Percentiles rank a stretch among this genome's conserved stretches.
Conservation (phyloP, 495 filamentous ascomycete genomes). For the Penicillium steckii region DNA sequence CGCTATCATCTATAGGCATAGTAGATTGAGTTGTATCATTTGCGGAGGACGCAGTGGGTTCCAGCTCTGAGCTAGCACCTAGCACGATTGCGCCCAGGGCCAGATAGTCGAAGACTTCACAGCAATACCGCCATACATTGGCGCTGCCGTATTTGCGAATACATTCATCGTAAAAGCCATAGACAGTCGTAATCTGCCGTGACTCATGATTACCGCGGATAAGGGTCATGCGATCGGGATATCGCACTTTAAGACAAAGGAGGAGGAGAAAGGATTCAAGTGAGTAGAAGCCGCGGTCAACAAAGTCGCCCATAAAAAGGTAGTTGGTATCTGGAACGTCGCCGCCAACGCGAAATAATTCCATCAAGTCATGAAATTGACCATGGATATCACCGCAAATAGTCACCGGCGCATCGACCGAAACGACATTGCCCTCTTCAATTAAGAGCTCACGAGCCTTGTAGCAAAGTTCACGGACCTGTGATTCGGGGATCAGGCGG, state of each 20-base stretch:
- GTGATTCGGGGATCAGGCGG: conserved; percentile 90
- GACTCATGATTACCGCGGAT: conserved; percentile 98
- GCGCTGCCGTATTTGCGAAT: conserved; percentile 95
- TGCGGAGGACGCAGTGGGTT: conserved; percentile 41
- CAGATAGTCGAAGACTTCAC: conserved; percentile 97
- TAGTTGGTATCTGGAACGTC: conserved; percentile 98
- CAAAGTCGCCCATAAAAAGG: conserved; percentile 98
- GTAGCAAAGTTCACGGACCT: conserved; percentile 95
- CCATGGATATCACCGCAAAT: conserved; percentile 99
- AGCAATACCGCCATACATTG: conserved; percentile 98
- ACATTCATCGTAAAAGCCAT: conserved; percentile 99
- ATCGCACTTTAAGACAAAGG: conserved; percentile 93
- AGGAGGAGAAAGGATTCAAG: conserved; percentile 94
- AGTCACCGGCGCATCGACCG: conserved; percentile 93
- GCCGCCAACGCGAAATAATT: conserved; percentile 93
- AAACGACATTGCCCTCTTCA: conserved; percentile 97
- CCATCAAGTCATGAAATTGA: conserved; percentile 98
- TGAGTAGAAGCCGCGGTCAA: conserved; percentile 97
- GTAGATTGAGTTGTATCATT: conserved; percentile 47
- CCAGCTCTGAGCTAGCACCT: conserved; percentile 75
- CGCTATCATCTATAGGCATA: conserved; percentile 56
- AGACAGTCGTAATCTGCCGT: conserved; percentile 95
- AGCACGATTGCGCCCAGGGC: conserved; percentile 92
- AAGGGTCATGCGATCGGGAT: conserved; percentile 95
- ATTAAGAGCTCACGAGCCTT: conserved; percentile 96